phyloP scores from a whole-genome alignment of 805 yeast species.

The Hanseniaspora vineae region DNA sequence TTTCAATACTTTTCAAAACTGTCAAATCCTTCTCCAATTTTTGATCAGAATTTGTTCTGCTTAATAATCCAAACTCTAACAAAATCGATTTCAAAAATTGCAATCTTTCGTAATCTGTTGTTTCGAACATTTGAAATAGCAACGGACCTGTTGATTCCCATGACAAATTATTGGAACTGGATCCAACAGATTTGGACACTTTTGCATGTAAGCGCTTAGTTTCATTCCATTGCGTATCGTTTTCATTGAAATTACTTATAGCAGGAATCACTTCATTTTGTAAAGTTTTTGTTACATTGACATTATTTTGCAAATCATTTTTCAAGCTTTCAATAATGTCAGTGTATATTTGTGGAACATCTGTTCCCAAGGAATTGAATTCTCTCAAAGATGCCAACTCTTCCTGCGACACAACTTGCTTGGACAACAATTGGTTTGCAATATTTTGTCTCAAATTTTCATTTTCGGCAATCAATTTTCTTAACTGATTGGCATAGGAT shows the following conservation, averaged over 20 bases:
- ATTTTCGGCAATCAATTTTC: constrained; percentile 21
- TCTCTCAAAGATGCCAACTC: constrained; percentile 33
- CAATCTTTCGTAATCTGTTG: constrained; percentile 52
- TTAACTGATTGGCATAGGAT: constrained; percentile 35
- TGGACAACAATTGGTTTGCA: constrained; percentile 22
- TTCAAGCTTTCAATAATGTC: constrained; percentile 28
- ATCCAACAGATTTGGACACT: constrained; percentile 30
- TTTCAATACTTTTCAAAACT: background rate
- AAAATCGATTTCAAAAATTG: constrained; percentile 52
- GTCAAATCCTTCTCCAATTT: constrained; percentile 3
- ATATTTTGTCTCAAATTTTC: constrained; percentile 25
- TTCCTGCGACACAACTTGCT: constrained; percentile 29
- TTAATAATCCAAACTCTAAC: constrained; percentile 31
- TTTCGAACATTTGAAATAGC: constrained; percentile 62
- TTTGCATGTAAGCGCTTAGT: constrained; percentile 34
- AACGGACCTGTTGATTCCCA: constrained; percentile 76
- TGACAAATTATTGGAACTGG: constrained; percentile 25
- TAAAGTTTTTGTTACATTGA: constrained; percentile 31
- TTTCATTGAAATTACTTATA: constrained; percentile 38
- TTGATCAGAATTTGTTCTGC: constrained; percentile 3
- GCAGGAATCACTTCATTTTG: constrained; percentile 44
- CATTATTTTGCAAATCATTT: constrained; percentile 38
- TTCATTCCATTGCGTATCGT: constrained; percentile 43
- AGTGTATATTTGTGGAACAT: constrained; percentile 23
- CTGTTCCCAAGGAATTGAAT: constrained; percentile 33